Evolutionary conservation across 139 green algal genomes (phyloP).

Genomic region (Coccomyxa sp.): DNA sequence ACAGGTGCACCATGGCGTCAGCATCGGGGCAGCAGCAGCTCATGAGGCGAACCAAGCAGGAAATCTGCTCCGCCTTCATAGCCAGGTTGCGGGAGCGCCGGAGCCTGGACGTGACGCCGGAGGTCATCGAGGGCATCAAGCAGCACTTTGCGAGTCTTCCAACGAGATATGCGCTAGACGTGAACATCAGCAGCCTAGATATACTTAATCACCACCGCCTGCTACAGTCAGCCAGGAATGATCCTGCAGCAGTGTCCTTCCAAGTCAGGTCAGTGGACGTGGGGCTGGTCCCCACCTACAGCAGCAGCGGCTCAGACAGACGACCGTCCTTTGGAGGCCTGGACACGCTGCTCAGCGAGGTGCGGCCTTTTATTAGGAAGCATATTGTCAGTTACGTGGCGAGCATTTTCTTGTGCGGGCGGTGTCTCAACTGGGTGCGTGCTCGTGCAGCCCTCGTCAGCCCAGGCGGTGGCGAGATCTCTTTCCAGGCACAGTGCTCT

Average conservation of each 20-base stretch:
- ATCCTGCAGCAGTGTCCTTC: slow-evolving; percentile 79
- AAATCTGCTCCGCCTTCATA: slow-evolving; percentile 68
- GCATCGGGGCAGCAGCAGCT: too few species aligned
- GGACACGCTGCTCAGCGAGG: slow-evolving; percentile 16
- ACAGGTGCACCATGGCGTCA: too few species aligned
- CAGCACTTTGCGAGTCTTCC: slow-evolving; percentile 82
- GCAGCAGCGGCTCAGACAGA: slow-evolving; percentile 8
- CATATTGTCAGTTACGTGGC: background rate
- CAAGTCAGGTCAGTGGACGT: slow-evolving; percentile 84
- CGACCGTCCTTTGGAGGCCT: slow-evolving; percentile 36
- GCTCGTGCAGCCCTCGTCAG: background rate
- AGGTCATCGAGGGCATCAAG: slow-evolving; percentile 59
- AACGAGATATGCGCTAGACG: slow-evolving; percentile 84
- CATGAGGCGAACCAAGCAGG: slow-evolving; percentile 38
- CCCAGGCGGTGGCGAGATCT: background rate
- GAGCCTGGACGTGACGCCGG: slow-evolving; percentile 58
- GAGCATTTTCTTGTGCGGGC: background rate
- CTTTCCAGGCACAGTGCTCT: slow-evolving; percentile 15
- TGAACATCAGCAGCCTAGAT: slow-evolving; percentile 84
- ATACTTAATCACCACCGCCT: slow-evolving; percentile 91
- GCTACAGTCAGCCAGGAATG: slow-evolving; percentile 74
- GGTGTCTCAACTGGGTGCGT: background rate
- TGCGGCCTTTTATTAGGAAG: background rate
- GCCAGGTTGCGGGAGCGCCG: slow-evolving; percentile 42
- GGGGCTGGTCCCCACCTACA: background rate